These are phyloP conservation scores for Peniophora sp. DNA, from an alignment of 1,284 basidiomycete species.

Conservation along the genomic window DNA sequence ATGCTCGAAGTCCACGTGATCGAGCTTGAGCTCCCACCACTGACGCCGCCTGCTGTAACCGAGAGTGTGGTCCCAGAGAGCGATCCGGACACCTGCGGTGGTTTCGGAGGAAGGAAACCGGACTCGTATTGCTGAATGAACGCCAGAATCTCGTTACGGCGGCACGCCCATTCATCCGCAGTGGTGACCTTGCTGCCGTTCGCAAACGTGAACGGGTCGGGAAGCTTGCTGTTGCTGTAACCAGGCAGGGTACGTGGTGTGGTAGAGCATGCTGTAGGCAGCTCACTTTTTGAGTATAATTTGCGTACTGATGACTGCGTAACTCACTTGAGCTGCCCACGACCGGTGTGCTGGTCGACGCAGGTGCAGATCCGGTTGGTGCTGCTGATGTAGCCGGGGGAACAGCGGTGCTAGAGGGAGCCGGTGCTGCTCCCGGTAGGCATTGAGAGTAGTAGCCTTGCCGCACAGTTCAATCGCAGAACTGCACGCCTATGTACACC, in stretches of 20 bases:
- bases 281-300: neutral
- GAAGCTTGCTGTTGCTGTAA: slow-evolving; percentile 30
- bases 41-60: slow-evolving; percentile 25
- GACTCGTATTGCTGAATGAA: slow-evolving; percentile 42
- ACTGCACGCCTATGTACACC: neutral
- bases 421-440: slow-evolving; percentile 7
- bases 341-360: slow-evolving; percentile 5
- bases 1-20: slow-evolving; percentile 38
- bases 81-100: slow-evolving; percentile 30
- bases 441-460: slow-evolving; percentile 14
- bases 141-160: slow-evolving; percentile 35
- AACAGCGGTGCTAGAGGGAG: slow-evolving; percentile 2
- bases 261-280: neutral
- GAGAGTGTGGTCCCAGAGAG: slow-evolving; percentile 34
- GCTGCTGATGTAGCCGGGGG: slow-evolving; percentile 1
- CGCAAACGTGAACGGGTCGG: slow-evolving; percentile 42
- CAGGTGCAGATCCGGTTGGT: slow-evolving; percentile 2
- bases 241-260: slow-evolving; percentile 14
- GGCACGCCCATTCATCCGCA: slow-evolving; percentile 39
- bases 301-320: neutral
- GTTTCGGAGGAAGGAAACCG: slow-evolving; percentile 35
- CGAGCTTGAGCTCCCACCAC: slow-evolving; percentile 27
- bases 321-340: slow-evolving; percentile 12
- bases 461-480: neutral
- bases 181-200: slow-evolving; percentile 31